Evolutionary conservation across 2,329 filamentous ascomycete genomes (phyloP), one percentile per base, ranked within the genome.

Genomic region (Fusarium sp.): DNA sequence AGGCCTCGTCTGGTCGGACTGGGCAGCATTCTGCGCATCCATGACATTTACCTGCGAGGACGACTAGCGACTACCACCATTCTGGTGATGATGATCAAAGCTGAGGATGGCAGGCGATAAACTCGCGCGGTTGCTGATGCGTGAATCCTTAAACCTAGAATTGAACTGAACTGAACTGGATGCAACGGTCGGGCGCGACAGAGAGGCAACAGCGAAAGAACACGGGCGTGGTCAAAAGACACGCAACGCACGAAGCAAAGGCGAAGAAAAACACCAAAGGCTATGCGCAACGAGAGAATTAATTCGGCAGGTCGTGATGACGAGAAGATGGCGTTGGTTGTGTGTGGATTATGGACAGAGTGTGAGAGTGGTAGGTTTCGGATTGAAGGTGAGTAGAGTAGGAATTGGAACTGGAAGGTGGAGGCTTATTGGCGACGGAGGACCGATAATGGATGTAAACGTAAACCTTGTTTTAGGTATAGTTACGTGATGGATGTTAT

Each of bases 11-110:
- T 84, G 85, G 81, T 86, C 85, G 83, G 85, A 84, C 84, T 87
- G 86, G 83, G 84, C 83, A 85, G 86, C 87, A 89, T 89, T 88
- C 83, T 88, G 87, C 87, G 86, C 87, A 88, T 89, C 87, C 87
- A 89, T 89, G 83, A 84, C 87, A 89, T 87, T 87, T 85, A 88
- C 85, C 85, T 85, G 78, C 78, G 80, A 80, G 79, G 81, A 77
- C 77, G 76, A 78, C 79, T 75, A 79, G 83, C 82, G 82, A 81
- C 82, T 83, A 85, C 82, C 84, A 88, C 84, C 87, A 89, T 89
- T 82, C 82, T 89, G 87, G 83, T 80, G 71, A 76, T 75, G 72
- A 72, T 65, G 66, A 62, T 67, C 62, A 68, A 45, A 54, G 61
- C 72, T 58, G 57, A 44, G 51, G 60, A 58, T 56, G 67, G 65